These are phyloP conservation scores for Triticum urartu DNA, from an alignment of 176 grass and related monocot species.

Conservation along the genomic window DNA sequence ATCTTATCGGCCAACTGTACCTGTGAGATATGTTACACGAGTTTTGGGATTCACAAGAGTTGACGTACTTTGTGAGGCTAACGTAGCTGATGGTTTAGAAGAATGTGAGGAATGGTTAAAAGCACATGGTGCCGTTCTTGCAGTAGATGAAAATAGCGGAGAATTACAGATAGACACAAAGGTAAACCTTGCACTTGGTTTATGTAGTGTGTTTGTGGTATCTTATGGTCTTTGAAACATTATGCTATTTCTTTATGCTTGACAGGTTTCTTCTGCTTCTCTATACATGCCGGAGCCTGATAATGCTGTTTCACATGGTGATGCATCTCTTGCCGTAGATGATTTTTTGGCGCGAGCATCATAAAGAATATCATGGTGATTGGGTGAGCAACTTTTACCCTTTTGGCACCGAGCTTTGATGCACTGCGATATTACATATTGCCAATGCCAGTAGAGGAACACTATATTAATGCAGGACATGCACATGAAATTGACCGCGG, in stretches of 20 bases:
- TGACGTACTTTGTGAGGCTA: conserved; percentile 35
- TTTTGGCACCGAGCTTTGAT: conserved; percentile 7
- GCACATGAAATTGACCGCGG: neutral
- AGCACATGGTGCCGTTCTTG: conserved; percentile 75
- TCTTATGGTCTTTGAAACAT: conserved; percentile 26
- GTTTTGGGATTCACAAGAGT: conserved; percentile 69
- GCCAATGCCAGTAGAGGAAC: conserved; percentile 16
- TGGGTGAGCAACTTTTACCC: neutral
- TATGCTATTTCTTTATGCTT: neutral
- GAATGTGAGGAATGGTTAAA: conserved; percentile 94
- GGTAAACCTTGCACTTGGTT: conserved; percentile 42
- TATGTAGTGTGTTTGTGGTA: neutral
- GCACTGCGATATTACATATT: neutral
- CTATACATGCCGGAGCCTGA: conserved; percentile 85
- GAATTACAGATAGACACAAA: conserved; percentile 80
- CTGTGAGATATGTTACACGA: conserved; percentile 57
- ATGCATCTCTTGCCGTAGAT: conserved; percentile 75
- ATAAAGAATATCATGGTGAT: conserved; percentile 23
- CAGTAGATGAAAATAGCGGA: conserved; percentile 46
- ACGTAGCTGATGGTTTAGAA: conserved; percentile 45
- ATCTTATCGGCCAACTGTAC: conserved; percentile 68
- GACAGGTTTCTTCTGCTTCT: conserved; percentile 61
- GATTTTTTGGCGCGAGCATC: conserved; percentile 73
- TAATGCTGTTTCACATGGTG: conserved; percentile 90
- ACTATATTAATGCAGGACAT: conserved; percentile 13